phyloP scores from a whole-genome alignment of 108 stramenopile species.

The Cyclotella choctawhatcheeana region DNA sequence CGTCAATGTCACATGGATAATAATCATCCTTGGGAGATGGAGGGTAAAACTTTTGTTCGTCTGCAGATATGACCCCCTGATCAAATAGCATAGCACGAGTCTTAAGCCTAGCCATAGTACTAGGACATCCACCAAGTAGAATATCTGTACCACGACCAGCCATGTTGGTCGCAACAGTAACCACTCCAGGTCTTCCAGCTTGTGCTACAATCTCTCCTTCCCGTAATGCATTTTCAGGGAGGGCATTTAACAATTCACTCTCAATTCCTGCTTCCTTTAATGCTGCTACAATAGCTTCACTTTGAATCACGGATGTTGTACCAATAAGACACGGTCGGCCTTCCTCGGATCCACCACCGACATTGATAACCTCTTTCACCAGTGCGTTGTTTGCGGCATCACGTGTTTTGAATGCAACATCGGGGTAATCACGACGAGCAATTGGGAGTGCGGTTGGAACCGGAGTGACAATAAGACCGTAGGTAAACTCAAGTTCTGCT shows the following conservation, averaged over 20 bases:
- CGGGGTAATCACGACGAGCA: constrained; percentile 92
- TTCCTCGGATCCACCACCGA: constrained; percentile 67
- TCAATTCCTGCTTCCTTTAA: constrained; percentile 85
- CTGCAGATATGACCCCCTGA: constrained; percentile 63
- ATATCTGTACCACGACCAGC: constrained; percentile 97
- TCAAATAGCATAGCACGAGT: constrained; percentile 71
- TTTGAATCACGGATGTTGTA: constrained; percentile 92
- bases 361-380: constrained; percentile 82
- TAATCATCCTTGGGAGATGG: constrained; percentile 78
- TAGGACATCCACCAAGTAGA: constrained; percentile 91
- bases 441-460: constrained; percentile 94
- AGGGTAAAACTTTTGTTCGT: constrained; percentile 66
- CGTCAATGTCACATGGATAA: constrained; percentile 74
- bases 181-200: constrained; percentile 92
- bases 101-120: constrained; percentile 87
- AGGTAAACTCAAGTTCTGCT: constrained; percentile 86
- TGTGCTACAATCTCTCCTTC: constrained; percentile 96
- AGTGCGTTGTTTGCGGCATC: constrained; percentile 84
- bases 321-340: constrained; percentile 94
- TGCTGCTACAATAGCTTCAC: constrained; percentile 79
- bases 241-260: constrained; percentile 91
- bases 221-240: constrained; percentile 88
- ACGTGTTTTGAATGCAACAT: constrained; percentile 93
- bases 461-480: constrained; percentile 80
- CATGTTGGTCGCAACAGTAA: constrained; percentile 98